Evolutionary conservation across 768 basidiomycete genomes (phyloP).

Genomic region (Punctularia strigosozonata): DNA sequence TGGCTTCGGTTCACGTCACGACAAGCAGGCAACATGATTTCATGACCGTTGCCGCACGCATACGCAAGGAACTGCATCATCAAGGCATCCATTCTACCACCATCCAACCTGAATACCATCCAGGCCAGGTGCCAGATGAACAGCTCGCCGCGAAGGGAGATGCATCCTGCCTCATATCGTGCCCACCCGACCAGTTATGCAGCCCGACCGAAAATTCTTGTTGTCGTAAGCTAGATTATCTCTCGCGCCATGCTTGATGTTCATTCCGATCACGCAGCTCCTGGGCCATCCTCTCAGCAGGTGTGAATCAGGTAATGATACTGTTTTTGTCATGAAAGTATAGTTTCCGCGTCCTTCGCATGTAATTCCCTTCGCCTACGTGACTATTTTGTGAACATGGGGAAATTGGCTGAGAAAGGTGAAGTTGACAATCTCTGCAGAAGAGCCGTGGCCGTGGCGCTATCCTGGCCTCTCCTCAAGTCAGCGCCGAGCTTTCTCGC

Average conservation of each 20-base stretch:
- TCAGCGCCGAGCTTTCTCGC: constrained; percentile 57
- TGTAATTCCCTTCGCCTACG: constrained; percentile 4
- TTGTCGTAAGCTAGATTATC: constrained; percentile 49
- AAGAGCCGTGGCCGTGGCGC: constrained; percentile 38
- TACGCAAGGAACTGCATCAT: constrained; percentile 74
- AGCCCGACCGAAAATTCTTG: constrained; percentile 57
- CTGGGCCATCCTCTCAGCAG: not conserved
- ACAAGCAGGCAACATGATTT: constrained; percentile 76
- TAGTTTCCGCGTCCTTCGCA: constrained; percentile 8
- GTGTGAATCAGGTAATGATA: constrained; percentile 2
- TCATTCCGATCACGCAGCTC: constrained; percentile 3
- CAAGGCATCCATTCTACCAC: constrained; percentile 93
- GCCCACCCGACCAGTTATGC: constrained; percentile 59
- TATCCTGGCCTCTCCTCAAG: constrained; percentile 38
- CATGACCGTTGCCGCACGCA: constrained; percentile 79
- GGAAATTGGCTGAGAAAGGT: constrained; percentile 65
- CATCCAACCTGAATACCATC: constrained; percentile 80
- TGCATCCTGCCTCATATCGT: constrained; percentile 59
- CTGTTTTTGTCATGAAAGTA: constrained; percentile 3
- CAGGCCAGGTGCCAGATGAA: too few species aligned
- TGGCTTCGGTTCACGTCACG: constrained; percentile 92
- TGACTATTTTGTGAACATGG: constrained; percentile 33
- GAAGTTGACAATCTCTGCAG: constrained; percentile 50
- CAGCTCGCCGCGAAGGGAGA: constrained; percentile 28
- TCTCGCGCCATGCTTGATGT: not conserved